Evolutionary conservation across 345 rosid genomes (phyloP), one percentile per base, ranked within the genome.

Genomic region (Arabidopsis suecica): DNA sequence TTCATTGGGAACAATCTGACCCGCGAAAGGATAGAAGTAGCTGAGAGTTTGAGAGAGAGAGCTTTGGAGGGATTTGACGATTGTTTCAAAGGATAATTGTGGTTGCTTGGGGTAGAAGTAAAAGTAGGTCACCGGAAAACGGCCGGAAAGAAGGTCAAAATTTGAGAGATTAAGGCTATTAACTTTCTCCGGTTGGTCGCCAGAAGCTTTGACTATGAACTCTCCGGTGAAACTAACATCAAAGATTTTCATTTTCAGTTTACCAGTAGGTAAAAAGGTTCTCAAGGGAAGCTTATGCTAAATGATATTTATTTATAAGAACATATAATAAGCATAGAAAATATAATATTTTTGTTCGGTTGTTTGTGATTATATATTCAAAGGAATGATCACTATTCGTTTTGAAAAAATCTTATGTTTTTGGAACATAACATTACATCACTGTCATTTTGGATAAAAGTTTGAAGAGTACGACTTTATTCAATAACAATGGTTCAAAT

Each of bases 81-180:
- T 82, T 45, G 74, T 65, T 6, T 81, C 10, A 30, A 80, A 74
- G 77, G 82, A 11, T 13, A 61, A 10, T 10, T 14, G n/a, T 0
- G 42, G 65, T 6, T 82, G 75, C 51, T 80, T 88, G 59, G 65
- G 25, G 75, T 84, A 93, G 69, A 93, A 83, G 83, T 93, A 93
- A 62, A 91, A 82, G 83, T 91, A 91, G 55, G 93, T 86, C 37
- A 93, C 87, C 0, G 97, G 96, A 65, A 89, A 93, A 57, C 97
- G 93, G 38, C 97, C 93, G 0, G 93, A 93, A 25, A 93, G 97
- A 47, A 91, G 88, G 82, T 93, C 98, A 9, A 93, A 93, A 73
- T 90, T 88, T 78, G 98, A 89, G 55, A 90, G 93, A 65, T 81
- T 0, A 28, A 91, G 58, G 58, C 54, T 72, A 5, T 61, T 75